These are phyloP conservation scores for Trichophyton simii DNA, from an alignment of 2,329 filamentous ascomycete genomes.

Conservation along the genomic window DNA sequence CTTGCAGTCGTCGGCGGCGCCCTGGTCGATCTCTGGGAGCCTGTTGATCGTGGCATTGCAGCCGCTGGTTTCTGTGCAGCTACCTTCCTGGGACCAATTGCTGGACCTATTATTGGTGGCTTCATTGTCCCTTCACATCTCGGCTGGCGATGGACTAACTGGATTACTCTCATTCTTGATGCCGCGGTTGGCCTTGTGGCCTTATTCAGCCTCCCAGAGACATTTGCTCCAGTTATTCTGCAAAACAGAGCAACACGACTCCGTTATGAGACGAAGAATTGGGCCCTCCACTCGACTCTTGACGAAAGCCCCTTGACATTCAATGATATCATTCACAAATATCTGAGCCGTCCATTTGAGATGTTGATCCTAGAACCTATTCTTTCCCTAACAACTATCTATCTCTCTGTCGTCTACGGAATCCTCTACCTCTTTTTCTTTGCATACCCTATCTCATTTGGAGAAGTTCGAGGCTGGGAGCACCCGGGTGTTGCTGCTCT, in stretches of 20 bases:
- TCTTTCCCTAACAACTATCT: conserved; percentile 35
- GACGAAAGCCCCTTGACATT: conserved; percentile 33
- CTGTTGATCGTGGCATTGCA: conserved; percentile 36
- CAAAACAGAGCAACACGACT: conserved; percentile 37
- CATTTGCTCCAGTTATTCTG: conserved; percentile 39
- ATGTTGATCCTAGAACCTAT: conserved; percentile 41
- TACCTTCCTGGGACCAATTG: conserved; percentile 39
- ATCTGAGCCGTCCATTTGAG: conserved; percentile 33
- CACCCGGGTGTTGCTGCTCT: conserved; percentile 31
- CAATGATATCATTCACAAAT: conserved; percentile 31
- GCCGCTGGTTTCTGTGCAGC: conserved; percentile 34
- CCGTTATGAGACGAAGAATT: conserved; percentile 37
- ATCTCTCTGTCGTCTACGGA: conserved; percentile 29
- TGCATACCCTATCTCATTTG: conserved; percentile 31
- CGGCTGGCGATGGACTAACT: conserved; percentile 47
- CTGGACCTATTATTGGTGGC: conserved; percentile 39
- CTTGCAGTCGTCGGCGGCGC: conserved; percentile 40
- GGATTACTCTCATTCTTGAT: conserved; percentile 41
- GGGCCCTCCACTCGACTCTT: conserved; percentile 34
- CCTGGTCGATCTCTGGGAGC: conserved; percentile 39
- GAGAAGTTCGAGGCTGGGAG: conserved; percentile 32
- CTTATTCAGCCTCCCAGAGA: conserved; percentile 40
- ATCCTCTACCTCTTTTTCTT: conserved; percentile 27
- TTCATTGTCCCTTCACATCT: conserved; percentile 39
- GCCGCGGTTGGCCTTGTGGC: conserved; percentile 32